These are phyloP conservation scores for Metschnikowia orientalis DNA, from an alignment of 805 yeast species.

Conservation along the genomic window DNA sequence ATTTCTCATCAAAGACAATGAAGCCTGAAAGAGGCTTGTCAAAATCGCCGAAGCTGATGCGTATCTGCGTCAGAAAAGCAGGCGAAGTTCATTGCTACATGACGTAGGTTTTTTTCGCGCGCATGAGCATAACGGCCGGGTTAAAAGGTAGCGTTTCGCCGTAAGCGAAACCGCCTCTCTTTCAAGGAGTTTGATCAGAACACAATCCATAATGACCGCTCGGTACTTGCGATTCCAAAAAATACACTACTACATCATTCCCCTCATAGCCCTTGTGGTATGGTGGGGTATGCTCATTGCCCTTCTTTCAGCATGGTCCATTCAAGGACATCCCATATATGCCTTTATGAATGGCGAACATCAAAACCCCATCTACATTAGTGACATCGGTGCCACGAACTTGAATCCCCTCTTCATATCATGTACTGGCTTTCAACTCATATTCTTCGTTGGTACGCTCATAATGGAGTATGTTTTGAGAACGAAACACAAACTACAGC, in stretches of 20 bases:
- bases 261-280: slow-evolving; percentile 58
- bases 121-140: too few species aligned
- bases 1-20: too few species aligned
- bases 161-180: too few species aligned
- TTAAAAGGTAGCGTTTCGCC: too few species aligned
- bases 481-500: slow-evolving; percentile 51
- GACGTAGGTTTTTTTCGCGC: slow-evolving; percentile 5
- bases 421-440: slow-evolving; percentile 73
- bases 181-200: too few species aligned
- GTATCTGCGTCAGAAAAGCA: not conserved
- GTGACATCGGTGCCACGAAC: slow-evolving; percentile 85
- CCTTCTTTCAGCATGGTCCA: slow-evolving; percentile 71
- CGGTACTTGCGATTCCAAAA: slow-evolving; percentile 33
- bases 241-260: slow-evolving; percentile 53
- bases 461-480: slow-evolving; percentile 62
- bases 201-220: slow-evolving; percentile 12
- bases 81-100: slow-evolving; percentile 5
- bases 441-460: slow-evolving; percentile 62
- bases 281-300: slow-evolving; percentile 95
- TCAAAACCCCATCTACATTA: slow-evolving; percentile 62
- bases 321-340: slow-evolving; percentile 73
- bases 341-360: slow-evolving; percentile 41
- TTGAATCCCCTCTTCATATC: slow-evolving; percentile 80
- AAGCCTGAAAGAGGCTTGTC: not conserved
- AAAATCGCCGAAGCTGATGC: not conserved